Percentiles rank a stretch among this genome's conserved stretches.
phyloP scores from a whole-genome alignment of 176 grass and related monocot genomes.

The Aegilops longissima region DNA sequence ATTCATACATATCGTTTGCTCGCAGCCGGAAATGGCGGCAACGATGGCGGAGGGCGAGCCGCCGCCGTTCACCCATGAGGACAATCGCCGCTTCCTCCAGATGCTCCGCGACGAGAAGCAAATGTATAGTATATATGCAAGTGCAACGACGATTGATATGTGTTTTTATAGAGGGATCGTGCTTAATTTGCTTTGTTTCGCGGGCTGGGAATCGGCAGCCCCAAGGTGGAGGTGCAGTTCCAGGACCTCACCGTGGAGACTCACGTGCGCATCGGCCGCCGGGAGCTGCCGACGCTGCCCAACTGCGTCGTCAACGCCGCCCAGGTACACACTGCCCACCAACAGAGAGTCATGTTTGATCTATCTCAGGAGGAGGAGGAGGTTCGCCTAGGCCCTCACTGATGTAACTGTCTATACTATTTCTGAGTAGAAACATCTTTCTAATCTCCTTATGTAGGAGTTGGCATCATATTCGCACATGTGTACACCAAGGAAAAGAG shows the following conservation, averaged over 20 bases:
- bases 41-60: background rate
- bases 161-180: too few species aligned
- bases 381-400: too few species aligned
- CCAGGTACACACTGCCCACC: conserved; percentile 6
- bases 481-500: conserved; percentile 17
- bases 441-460: background rate
- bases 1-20: too few species aligned
- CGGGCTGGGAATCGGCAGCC: conserved; percentile 39
- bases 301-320: conserved; percentile 45
- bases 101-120: conserved; percentile 59
- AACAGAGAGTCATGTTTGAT: too few species aligned
- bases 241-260: conserved; percentile 53
- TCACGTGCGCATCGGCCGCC: conserved; percentile 33
- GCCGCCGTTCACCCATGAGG: conserved; percentile 62
- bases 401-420: too few species aligned
- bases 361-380: too few species aligned
- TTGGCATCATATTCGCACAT: background rate
- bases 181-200: too few species aligned
- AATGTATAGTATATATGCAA: background rate
- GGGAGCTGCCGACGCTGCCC: conserved; percentile 56
- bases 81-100: conserved; percentile 65
- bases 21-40: too few species aligned
- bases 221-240: conserved; percentile 58
- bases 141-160: too few species aligned
- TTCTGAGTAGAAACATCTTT: too few species aligned